A percentile compares a stretch with the other conserved stretches of the same genome.
Conservation (phyloP, 345 rosid species). For the Brassica incana region DNA sequence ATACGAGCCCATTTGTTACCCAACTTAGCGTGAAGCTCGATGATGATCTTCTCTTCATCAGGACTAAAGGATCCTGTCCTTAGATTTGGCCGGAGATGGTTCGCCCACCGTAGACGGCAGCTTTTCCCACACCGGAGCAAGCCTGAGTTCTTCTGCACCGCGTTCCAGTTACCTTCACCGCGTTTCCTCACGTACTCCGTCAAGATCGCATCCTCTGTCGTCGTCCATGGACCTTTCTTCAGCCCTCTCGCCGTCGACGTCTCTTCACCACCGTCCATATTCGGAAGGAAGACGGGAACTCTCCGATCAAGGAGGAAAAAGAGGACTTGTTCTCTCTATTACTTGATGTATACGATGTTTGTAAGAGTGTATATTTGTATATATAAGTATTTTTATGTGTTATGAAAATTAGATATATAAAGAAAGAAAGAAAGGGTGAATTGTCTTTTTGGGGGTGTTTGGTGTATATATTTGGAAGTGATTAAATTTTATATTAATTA, state of each 20-base stretch:
- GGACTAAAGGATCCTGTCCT: constrained; percentile 71
- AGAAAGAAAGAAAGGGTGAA: constrained; percentile 17
- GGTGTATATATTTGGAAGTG: constrained; percentile 34
- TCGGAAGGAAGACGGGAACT: constrained; percentile 5
- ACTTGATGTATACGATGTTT: constrained; percentile 33
- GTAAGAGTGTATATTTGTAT: constrained; percentile 26
- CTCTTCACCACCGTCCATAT: constrained; percentile 39
- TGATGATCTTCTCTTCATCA: constrained; percentile 70
- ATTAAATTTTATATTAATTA: constrained; percentile 7
- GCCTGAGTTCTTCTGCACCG: constrained; percentile 67
- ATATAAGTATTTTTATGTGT: constrained; percentile 25
- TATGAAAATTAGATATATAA: constrained; percentile 33
- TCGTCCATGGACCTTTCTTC: constrained; percentile 92
- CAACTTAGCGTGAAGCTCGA: constrained; percentile 71
- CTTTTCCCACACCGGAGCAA: constrained; percentile 87
- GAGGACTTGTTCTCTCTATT: constrained; percentile 17
- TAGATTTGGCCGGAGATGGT: constrained; percentile 85
- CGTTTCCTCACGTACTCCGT: constrained; percentile 67
- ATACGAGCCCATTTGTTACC: constrained; percentile 98
- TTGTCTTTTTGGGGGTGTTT: constrained; percentile 11
- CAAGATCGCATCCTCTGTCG: constrained; percentile 69
- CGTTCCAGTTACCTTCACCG: constrained; percentile 88
- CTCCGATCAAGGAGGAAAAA: constrained; percentile 36
- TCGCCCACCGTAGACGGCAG: constrained; percentile 88
- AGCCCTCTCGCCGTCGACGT: constrained; percentile 33